Evolutionary conservation across 306 rosid species (phyloP).

Genomic region (Glycine latifolia): DNA sequence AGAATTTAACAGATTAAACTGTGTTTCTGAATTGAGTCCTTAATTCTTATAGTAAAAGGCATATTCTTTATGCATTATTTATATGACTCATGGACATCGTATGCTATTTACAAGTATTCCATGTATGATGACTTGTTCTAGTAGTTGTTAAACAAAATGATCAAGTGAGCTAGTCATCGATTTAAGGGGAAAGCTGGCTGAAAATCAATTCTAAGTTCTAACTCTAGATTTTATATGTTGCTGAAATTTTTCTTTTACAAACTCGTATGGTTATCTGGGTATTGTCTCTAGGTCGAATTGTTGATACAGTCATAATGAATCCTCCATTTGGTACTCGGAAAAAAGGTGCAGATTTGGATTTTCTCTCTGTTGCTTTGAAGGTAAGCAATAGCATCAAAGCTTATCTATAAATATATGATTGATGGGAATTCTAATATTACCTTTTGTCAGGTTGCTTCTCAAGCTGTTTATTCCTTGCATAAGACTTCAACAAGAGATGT

Average conservation of each 20-base stretch:
- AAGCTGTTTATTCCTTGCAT: constrained; percentile 93
- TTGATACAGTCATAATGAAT: constrained; percentile 92
- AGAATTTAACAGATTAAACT: constrained; percentile 22
- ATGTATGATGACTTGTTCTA: neutral
- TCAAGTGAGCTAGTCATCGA: neutral
- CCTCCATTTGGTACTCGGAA: constrained; percentile 94
- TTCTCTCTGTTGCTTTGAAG: constrained; percentile 80
- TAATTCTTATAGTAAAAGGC: neutral
- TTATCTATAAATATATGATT: constrained; percentile 19
- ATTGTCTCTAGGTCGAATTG: constrained; percentile 62
- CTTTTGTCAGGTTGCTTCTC: constrained; percentile 75
- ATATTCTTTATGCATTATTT: constrained; percentile 18
- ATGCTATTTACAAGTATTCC: constrained; percentile 15
- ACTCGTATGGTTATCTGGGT: constrained; percentile 38
- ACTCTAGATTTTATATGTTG: neutral
- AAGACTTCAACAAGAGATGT: constrained; percentile 95
- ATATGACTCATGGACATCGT: neutral
- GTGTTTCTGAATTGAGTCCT: constrained; percentile 26
- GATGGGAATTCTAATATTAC: constrained; percentile 34
- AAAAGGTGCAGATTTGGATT: constrained; percentile 93
- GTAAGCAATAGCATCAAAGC: constrained; percentile 47
- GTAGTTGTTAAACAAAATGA: constrained; percentile 17
- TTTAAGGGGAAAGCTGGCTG: constrained; percentile 19
- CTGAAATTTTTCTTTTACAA: constrained; percentile 10
- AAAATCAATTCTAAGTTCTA: constrained; percentile 2